These are phyloP conservation scores for Bidens hawaiensis DNA, from an alignment of 140 eudicot species.

Conservation along the genomic window DNA sequence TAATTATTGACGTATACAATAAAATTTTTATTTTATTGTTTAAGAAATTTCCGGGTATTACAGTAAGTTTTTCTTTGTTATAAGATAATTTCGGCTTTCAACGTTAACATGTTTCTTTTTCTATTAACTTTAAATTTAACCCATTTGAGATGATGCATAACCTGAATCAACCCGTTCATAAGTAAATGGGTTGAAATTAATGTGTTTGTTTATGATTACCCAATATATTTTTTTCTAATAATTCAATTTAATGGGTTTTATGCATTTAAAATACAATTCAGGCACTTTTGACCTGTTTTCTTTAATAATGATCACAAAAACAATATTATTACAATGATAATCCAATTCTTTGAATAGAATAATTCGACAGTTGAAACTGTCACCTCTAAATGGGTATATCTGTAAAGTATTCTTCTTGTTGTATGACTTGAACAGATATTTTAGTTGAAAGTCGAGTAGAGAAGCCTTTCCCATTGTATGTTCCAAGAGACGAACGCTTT, in stretches of 20 bases:
- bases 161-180: neutral
- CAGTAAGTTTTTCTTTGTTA: too few relatives aligned
- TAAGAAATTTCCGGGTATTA: too few relatives aligned
- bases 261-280: too few relatives aligned
- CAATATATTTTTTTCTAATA: too few relatives aligned
- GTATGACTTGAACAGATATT: conserved; percentile 40
- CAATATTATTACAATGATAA: neutral
- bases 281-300: too few relatives aligned
- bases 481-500: conserved; percentile 92
- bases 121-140: neutral
- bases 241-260: too few relatives aligned
- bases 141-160: neutral
- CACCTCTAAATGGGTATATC: neutral
- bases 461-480: conserved; percentile 84
- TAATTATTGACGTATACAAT: too few relatives aligned
- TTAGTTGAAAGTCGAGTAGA: conserved; percentile 78
- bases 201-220: too few relatives aligned
- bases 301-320: neutral
- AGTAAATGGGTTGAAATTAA: neutral
- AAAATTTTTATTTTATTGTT: too few relatives aligned
- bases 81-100: too few relatives aligned
- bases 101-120: too few relatives aligned
- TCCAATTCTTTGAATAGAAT: neutral
- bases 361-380: neutral
- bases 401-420: neutral